Evolutionary conservation across 2,329 filamentous ascomycete genomes (phyloP), one percentile per base, ranked within the genome.

Genomic region (Diaporthe helianthi): DNA sequence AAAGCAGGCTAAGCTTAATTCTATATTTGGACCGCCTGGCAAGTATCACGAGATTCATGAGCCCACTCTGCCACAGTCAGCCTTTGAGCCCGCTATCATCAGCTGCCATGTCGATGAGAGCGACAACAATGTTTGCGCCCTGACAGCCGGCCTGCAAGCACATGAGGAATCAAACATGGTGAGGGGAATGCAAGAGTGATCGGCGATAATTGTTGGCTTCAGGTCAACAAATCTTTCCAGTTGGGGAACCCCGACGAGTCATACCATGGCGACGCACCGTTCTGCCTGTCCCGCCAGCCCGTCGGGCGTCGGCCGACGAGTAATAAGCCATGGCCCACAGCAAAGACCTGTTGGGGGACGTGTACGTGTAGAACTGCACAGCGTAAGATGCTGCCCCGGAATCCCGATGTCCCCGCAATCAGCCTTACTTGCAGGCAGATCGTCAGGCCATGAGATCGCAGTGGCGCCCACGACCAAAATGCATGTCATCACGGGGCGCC

Each of bases 1-100:
- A 54, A 46, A 31, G 49, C 8, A 41, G 33, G 38, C 51, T 47
- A 55, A 58, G 64, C 53, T 58, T 67, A 67, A 67, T 67, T 67
- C 64, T 67, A 67, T 55, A 55, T 58, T 58, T 67, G 64, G 51
- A 29, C 49, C 17, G 15, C 4, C 3, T 19, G 17, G 29, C 52
- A 33, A 66, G 33, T n/a, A 29, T 66, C 47, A 24, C 15, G n/a
- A 66, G 33, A 19, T n/a, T 66, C 47, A 24, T 9, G n/a, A 44
- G 41, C 38, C 64, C 53, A 36, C 51, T 29, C n/a, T 49, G 10
- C 52, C 12, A n/a, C 17, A 12, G 64, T 10, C 2, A 22, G 63
- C 33, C 22, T 15, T 38, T 53, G 29, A n/a, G n/a, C 41, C 26
- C n/a, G 17, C 52, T 17, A 67, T 55, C 31, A 38, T 46, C 61